Evolutionary conservation across 2,329 filamentous ascomycete genomes (phyloP).

Genomic region (Aspergillus pseudonomiae): DNA sequence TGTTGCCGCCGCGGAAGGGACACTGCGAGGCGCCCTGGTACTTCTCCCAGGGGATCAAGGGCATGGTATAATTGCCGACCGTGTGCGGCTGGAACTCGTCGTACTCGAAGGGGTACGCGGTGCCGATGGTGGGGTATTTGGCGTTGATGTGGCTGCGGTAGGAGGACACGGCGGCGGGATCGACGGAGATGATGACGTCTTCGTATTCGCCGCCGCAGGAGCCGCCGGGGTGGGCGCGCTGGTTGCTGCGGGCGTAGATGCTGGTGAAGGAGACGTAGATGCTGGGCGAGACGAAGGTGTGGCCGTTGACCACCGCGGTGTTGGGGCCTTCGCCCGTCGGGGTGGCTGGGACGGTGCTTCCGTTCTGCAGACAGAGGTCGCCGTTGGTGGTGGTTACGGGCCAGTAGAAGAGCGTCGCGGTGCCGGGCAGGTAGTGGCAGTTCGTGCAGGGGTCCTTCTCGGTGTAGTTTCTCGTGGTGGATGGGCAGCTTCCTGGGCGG

Average conservation of each 20-base stretch:
- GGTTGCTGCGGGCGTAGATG: constrained; percentile 27
- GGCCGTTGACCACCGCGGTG: constrained; percentile 24
- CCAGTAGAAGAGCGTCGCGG: constrained; percentile 30
- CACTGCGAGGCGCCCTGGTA: constrained; percentile 26
- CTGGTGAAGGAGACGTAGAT: constrained; percentile 28
- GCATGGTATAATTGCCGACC: constrained; percentile 22
- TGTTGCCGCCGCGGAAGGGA: constrained; percentile 10
- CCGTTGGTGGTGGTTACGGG: constrained; percentile 23
- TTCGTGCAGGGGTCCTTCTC: constrained; percentile 22
- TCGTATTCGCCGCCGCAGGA: constrained; percentile 23
- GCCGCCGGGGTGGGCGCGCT: constrained; percentile 18
- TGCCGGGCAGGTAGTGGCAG: constrained; percentile 26
- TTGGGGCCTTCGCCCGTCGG: constrained; percentile 18
- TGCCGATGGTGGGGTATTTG: constrained; percentile 25
- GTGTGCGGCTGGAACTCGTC: constrained; percentile 24
- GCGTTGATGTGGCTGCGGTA: constrained; percentile 25
- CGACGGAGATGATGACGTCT: constrained; percentile 22
- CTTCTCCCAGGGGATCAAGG: constrained; percentile 26
- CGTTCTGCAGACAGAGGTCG: constrained; percentile 25
- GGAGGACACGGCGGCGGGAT: constrained; percentile 21
- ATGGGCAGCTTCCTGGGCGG: constrained; percentile 16
- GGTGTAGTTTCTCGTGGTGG: constrained; percentile 17
- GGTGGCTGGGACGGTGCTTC: constrained; percentile 21
- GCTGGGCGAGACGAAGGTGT: constrained; percentile 24
- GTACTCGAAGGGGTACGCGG: constrained; percentile 26